phyloP scores from a whole-genome alignment of 805 yeast species.

The Schwanniomyces occidentalis region DNA sequence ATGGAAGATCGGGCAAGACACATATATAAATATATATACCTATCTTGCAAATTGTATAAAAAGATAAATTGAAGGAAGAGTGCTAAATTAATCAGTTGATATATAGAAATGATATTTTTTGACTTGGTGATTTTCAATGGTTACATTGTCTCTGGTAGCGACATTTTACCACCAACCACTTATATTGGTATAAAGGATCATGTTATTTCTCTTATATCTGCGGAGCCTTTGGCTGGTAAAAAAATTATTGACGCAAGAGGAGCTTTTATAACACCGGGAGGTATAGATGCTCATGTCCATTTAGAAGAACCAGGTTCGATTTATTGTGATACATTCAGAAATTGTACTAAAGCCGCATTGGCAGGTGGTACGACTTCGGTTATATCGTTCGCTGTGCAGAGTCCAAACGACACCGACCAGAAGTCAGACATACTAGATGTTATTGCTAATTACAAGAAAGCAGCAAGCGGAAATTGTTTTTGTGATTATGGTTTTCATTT shows the following conservation, averaged over 20 bases:
- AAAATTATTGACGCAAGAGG: constrained; percentile 47
- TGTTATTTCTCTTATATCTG: constrained; percentile 36
- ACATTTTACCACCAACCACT: constrained; percentile 30
- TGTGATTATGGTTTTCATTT: constrained; percentile 53
- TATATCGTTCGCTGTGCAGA: constrained; percentile 47
- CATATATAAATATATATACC: no score
- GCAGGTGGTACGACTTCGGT: constrained; percentile 54
- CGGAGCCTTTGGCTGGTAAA: constrained; percentile 20
- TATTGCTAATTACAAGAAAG: constrained; percentile 10
- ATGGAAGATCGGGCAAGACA: no score
- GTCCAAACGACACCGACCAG: constrained; percentile 18
- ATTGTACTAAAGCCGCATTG: constrained; percentile 46
- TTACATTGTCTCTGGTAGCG: constrained; percentile 27
- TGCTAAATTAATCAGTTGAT: no score
- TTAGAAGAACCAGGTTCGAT: constrained; percentile 43
- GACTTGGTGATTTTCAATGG: constrained; percentile 32
- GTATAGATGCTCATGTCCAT: constrained; percentile 52
- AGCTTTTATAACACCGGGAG: constrained; percentile 51
- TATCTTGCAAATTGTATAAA: no score
- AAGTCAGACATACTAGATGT: constrained; percentile 24
- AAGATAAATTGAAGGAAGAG: no score
- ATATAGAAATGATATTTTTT: no score
- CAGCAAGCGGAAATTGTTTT: constrained; percentile 15
- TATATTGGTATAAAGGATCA: constrained; percentile 44
- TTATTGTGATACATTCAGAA: constrained; percentile 46